Conservation (phyloP, 768 basidiomycete species). For the Trametes punicea region DNA sequence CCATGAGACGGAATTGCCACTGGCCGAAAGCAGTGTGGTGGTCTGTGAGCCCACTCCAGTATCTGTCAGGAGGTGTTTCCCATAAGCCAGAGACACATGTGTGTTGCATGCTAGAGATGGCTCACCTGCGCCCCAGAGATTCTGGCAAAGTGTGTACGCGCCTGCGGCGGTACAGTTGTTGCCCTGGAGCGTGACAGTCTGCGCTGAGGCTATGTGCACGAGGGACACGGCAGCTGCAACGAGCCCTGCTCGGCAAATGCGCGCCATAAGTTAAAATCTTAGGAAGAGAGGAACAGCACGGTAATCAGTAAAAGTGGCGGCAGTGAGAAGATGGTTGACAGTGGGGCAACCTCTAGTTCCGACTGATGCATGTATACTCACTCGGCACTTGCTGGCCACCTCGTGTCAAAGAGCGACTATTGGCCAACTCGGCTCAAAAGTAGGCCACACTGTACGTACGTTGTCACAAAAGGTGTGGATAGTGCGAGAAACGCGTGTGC, state of each 20-base stretch:
- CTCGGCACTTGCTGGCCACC: not conserved
- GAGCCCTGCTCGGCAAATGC: not conserved
- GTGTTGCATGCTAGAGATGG: not conserved
- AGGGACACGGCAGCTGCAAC: not conserved
- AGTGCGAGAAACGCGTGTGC: not conserved
- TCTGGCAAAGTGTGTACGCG: constrained; percentile 50
- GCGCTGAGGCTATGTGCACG: not conserved
- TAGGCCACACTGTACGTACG: not conserved
- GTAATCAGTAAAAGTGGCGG: not conserved
- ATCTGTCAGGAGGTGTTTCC: constrained; percentile 23
- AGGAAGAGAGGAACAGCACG: too few relatives aligned
- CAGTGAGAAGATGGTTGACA: not conserved
- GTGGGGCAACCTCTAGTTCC: not conserved
- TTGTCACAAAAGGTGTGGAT: not conserved
- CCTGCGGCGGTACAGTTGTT: constrained; percentile 33
- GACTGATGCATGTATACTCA: not conserved
- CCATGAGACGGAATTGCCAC: constrained; percentile 46
- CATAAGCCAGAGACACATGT: not conserved
- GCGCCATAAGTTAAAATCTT: constrained; percentile 4
- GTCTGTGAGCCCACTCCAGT: constrained; percentile 47
- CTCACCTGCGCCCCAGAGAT: constrained; percentile 50
- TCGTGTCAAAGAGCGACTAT: not conserved
- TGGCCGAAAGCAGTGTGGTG: constrained; percentile 41
- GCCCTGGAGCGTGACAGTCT: constrained; percentile 5
- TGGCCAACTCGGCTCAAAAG: not conserved